A percentile compares a stretch with the other conserved stretches of the same genome.
These are phyloP conservation scores for Vitis amurensis DNA, from an alignment of 164 flowering plant species.

Conservation along the genomic window DNA sequence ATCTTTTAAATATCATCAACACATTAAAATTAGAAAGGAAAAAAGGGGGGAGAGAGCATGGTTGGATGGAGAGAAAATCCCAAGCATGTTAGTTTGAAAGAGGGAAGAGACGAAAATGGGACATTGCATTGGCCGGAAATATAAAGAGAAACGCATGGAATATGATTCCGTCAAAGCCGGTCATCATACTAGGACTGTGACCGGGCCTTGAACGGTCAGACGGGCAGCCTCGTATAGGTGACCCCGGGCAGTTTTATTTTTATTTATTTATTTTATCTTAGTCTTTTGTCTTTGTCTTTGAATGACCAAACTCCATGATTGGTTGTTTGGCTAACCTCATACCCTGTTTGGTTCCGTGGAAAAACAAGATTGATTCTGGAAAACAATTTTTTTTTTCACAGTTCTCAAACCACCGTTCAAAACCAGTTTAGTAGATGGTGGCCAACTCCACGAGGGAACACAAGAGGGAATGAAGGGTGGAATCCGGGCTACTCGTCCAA, in stretches of 20 bases:
- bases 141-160: slow-evolving; percentile 2
- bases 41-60: no score
- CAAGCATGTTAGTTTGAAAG: not conserved
- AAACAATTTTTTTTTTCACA: no score
- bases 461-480: no score
- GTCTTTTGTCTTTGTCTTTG: not conserved
- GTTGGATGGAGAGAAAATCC: not conserved
- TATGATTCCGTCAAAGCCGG: slow-evolving; percentile 21
- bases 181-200: not conserved
- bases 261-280: not conserved
- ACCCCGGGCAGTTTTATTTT: slow-evolving; percentile 11
- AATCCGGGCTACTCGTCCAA: no score
- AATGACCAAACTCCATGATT: not conserved
- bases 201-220: not conserved
- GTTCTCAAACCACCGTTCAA: no score
- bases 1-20: no score
- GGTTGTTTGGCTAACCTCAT: not conserved
- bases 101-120: slow-evolving; percentile 19
- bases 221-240: slow-evolving; percentile 6
- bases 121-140: not conserved
- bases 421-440: no score
- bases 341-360: no score
- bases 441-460: no score
- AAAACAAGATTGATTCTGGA: no score
- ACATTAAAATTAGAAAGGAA: no score